Conservation (phyloP, 331 rosid species). For the Malus hybrid region DNA sequence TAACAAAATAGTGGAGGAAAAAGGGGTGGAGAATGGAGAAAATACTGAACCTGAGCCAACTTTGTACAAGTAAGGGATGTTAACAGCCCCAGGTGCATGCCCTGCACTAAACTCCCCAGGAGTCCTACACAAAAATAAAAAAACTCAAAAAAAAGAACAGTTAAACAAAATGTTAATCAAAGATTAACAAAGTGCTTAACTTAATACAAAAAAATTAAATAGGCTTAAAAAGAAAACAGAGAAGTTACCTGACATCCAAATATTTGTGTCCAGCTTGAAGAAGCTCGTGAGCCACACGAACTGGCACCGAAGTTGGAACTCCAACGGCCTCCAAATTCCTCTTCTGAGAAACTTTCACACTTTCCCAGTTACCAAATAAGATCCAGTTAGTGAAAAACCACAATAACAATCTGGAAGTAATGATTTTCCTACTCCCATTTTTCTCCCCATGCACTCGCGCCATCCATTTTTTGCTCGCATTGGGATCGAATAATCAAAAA, state of each 20-base stretch:
- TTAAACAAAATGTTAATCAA: not conserved
- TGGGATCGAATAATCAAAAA: no score
- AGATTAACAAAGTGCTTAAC: not conserved
- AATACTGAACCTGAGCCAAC: conserved; percentile 57
- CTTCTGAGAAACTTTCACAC: conserved; percentile 33
- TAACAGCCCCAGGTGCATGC: conserved; percentile 62
- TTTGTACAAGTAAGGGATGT: conserved; percentile 71
- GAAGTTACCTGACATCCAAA: conserved; percentile 69
- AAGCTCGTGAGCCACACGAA: conserved; percentile 79
- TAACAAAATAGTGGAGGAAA: no score
- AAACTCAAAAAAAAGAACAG: not conserved
- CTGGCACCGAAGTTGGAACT: conserved; percentile 76
- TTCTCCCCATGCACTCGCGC: not conserved
- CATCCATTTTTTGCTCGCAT: not conserved
- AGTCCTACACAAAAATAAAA: conserved; percentile 28
- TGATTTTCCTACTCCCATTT: not conserved
- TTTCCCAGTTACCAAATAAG: conserved; percentile 20
- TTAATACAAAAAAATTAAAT: not conserved
- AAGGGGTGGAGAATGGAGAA: no score
- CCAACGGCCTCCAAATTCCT: conserved; percentile 41
- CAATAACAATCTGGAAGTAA: not conserved
- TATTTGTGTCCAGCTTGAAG: conserved; percentile 83
- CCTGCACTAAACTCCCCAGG: conserved; percentile 70
- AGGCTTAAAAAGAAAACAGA: no score
- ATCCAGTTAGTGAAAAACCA: not conserved